Percentiles rank a stretch among this genome's conserved stretches.
Conservation (phyloP, 192 early-diverging fungal species). For the Martensiomyces pterosporus region DNA sequence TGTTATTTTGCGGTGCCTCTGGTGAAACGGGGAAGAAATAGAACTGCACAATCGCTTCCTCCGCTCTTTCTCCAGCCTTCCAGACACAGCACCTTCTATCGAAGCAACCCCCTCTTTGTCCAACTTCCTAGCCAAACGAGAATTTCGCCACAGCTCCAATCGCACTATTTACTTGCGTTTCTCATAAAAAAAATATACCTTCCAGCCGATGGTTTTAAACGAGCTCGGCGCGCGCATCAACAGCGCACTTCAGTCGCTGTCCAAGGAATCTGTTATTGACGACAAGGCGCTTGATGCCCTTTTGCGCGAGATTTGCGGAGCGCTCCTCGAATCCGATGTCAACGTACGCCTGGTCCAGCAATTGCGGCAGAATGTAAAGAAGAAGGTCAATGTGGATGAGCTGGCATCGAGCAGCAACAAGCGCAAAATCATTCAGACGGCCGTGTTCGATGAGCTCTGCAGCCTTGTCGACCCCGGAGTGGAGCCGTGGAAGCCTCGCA, state of each 20-base stretch:
- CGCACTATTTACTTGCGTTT: background rate
- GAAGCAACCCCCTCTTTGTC: too few relatives aligned
- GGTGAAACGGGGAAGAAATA: too few relatives aligned
- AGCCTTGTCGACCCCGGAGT: constrained; percentile 82
- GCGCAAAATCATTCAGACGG: constrained; percentile 79
- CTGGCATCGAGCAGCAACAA: constrained; percentile 81
- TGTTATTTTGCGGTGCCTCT: too few relatives aligned
- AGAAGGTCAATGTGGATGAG: constrained; percentile 75
- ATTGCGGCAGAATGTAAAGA: constrained; percentile 83
- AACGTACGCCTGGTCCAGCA: constrained; percentile 80
- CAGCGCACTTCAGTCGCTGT: constrained; percentile 71
- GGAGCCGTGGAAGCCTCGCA: constrained; percentile 81
- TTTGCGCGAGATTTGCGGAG: constrained; percentile 80
- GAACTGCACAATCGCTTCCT: too few relatives aligned
- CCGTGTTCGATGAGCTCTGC: constrained; percentile 87
- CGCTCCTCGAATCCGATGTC: constrained; percentile 88
- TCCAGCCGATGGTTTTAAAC: constrained; percentile 71
- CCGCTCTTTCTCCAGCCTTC: too few relatives aligned
- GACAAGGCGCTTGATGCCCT: constrained; percentile 79
- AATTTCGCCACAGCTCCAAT: too few relatives aligned
- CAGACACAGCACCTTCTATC: too few relatives aligned
- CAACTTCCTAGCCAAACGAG: too few relatives aligned
- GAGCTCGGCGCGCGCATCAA: constrained; percentile 91
- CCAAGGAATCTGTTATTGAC: constrained; percentile 83
- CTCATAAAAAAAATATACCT: constrained; percentile 3